Base-by-base conservation (phyloP, 345 rosid species). In the Gossypium rotundifolium region DNA sequence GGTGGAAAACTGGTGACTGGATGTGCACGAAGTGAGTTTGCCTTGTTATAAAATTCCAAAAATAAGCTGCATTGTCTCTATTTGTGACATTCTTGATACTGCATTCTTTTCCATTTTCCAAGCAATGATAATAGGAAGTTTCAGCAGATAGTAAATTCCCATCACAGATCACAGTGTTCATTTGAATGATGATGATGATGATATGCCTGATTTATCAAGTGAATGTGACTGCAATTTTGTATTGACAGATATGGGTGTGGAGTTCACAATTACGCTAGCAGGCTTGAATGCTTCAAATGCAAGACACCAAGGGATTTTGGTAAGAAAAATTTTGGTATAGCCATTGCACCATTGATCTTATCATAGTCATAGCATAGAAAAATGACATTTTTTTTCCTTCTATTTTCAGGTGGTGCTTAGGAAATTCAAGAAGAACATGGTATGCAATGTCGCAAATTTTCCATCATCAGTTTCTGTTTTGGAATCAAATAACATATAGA, bases 1-100 rank as follows among this genome's bases (percentile, higher is more conserved):
- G 98, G 9, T 95, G 99, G 99, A 93, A 93, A 84, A 59, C 87
- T 46, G 99, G 99, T 23, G 99, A 95, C 82, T 95, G 99, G 99
- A 80, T 91, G 73, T 95, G 99, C 86, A 82, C 85, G 3, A 83
- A 88, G 91, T 90, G 69, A 74, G 79, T 72, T 44, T 71, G 65
- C 25, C 7, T 49, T 13, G 13, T 72, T 53, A 17, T 59, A 59
- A 59, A 65, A 44, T 65, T 65, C 33, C 29, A 42, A 17, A 44
- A 44, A 44, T 44, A 11, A 65, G 70, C 70, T 11, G 52, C 70
- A 65, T 65, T 65, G 70, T 65, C 70, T 18, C 45, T 29, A 45
- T 7, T 20, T 27, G 27, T 60, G 42, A 60, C 42, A 60, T 59
- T 59, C 17, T 59, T 23, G 63, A 59, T 23, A 10, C 25, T 23